phyloP scores from a whole-genome alignment of 1,284 basidiomycete species.

The Ustilago hordei region DNA sequence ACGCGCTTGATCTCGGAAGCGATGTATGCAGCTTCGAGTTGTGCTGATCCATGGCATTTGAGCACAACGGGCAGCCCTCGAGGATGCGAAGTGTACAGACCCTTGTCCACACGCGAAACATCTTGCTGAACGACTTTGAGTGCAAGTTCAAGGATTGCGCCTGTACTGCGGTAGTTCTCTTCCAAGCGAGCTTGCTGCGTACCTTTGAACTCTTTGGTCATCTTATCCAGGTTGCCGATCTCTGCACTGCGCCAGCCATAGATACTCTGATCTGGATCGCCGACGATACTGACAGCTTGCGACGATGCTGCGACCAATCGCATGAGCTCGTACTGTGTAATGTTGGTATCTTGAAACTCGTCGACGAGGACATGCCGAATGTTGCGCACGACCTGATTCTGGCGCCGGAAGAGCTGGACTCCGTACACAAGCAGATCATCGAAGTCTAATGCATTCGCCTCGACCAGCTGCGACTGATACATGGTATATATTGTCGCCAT shows the following conservation, averaged over 20 bases:
- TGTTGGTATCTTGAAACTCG: slow-evolving; percentile 92
- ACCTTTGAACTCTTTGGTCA: slow-evolving; percentile 57
- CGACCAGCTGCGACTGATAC: slow-evolving; percentile 78
- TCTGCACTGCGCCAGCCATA: slow-evolving; percentile 88
- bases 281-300: slow-evolving; percentile 79
- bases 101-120: slow-evolving; percentile 79
- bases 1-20: slow-evolving; percentile 84
- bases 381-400: slow-evolving; percentile 75
- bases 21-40: slow-evolving; percentile 71
- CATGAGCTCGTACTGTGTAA: slow-evolving; percentile 87
- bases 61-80: slow-evolving; percentile 73
- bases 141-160: slow-evolving; percentile 80
- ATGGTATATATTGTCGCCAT: slow-evolving; percentile 75
- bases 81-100: slow-evolving; percentile 80
- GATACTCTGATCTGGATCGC: slow-evolving; percentile 93
- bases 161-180: slow-evolving; percentile 88
- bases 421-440: slow-evolving; percentile 85
- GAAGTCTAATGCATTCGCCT: slow-evolving; percentile 84
- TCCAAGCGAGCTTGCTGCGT: slow-evolving; percentile 80
- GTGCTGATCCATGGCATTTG: slow-evolving; percentile 35
- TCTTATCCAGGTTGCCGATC: slow-evolving; percentile 64
- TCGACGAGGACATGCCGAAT: slow-evolving; percentile 87
- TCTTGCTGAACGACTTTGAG: slow-evolving; percentile 86
- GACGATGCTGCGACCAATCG: slow-evolving; percentile 69
- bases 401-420: slow-evolving; percentile 75